A percentile compares a stretch with the other conserved stretches of the same genome.
Evolutionary conservation across 495 filamentous ascomycete genomes (phyloP).

Genomic region (Penicillium crystallinum): DNA sequence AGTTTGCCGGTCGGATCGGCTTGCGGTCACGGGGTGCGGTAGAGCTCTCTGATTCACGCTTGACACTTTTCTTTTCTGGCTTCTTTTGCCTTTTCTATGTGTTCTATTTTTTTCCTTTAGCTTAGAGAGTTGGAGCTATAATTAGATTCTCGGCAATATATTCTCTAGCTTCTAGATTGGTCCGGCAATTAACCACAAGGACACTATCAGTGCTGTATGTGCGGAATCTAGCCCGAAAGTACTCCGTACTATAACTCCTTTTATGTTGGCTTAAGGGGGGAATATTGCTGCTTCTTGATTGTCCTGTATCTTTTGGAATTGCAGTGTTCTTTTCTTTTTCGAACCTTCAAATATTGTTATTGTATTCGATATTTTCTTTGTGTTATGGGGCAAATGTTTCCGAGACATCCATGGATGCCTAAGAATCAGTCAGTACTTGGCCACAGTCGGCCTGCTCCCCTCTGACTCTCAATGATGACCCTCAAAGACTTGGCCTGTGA

Average conservation of each 20-base stretch:
- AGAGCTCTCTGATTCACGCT: slow-evolving; percentile 7
- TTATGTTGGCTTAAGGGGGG: background rate
- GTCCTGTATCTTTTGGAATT: background rate
- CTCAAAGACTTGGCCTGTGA: background rate
- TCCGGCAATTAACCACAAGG: background rate
- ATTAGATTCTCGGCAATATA: background rate
- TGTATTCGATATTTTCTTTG: background rate
- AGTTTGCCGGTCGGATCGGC: slow-evolving; percentile 23
- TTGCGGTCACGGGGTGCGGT: slow-evolving; percentile 25
- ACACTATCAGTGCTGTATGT: background rate
- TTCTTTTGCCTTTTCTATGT: background rate
- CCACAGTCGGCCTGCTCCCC: background rate
- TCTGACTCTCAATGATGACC: background rate
- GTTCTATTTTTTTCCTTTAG: background rate
- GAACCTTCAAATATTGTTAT: background rate
- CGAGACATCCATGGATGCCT: background rate
- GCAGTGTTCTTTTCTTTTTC: background rate
- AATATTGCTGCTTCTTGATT: background rate
- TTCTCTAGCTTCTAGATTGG: background rate
- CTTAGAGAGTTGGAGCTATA: background rate
- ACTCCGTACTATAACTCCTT: background rate
- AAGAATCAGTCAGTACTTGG: background rate
- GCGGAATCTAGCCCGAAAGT: slow-evolving; percentile 2
- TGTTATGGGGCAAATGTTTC: background rate
- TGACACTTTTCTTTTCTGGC: background rate